Evolutionary conservation across 2,329 filamentous ascomycete genomes (phyloP), one percentile per base, ranked within the genome.

Genomic region (Scytalidium lignicola): DNA sequence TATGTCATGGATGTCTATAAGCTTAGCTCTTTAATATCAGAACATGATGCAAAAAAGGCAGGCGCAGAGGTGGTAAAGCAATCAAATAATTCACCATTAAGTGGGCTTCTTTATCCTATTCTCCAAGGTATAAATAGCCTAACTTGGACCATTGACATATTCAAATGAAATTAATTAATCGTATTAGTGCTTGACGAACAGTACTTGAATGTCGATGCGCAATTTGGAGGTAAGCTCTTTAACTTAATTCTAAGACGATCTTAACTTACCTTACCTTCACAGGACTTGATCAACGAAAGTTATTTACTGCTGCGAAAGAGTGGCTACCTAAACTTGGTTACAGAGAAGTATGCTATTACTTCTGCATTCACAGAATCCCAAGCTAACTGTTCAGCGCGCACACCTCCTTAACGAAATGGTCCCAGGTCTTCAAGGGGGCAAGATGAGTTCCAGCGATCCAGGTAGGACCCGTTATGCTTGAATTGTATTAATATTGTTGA

Each of bases 11-110:
- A 95, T 64, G 73, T 92, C 32, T 92, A 88, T 72, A 81, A 84
- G 64, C 69, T n/a, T n/a, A n/a, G n/a, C 23, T 26, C 18, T 64
- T 59, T 8, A 53, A 59, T 44, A 58, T 62, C 10, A 54, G 29
- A 17, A 8, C 15, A 55, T 44, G 65, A 65, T 62, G 89, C 90
- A 15, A 89, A 90, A 70, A 93, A 90, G 70, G 91, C 92, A 0
- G 92, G 92, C 39, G 88, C 90, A 2, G 93, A 97, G 69, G 82
- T 97, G 7, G 92, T 99, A 57, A 97, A 97, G 76, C 90, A 97
- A 73, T 83, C 86, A 3, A 79, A 81, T 50, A 90, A 92, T 62
- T 80, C 86, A 9, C 80, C 86, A 2, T 66, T 95, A 48, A 82
- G 79, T 49, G 88, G 88, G 1, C 75, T 92, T 12, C 78, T 92